Percentiles rank a stretch among this genome's conserved stretches.
These are phyloP conservation scores for Cryptococcus sp. DNA, from an alignment of 1,284 basidiomycete genomes.

Conservation along the genomic window DNA sequence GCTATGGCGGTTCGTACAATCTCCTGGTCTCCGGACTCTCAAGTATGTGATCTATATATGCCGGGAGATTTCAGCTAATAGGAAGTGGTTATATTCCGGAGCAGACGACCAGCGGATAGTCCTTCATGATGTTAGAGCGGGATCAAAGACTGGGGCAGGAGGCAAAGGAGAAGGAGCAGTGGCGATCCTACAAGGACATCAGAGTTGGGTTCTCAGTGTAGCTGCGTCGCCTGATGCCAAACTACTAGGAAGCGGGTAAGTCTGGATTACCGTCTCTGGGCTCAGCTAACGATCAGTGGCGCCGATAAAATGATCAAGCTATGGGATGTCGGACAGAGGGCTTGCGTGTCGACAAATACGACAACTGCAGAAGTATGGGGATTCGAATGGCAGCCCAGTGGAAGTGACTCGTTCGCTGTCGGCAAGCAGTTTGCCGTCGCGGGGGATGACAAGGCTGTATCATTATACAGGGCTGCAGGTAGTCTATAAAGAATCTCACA, in stretches of 20 bases:
- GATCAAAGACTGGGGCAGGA: conserved; percentile 13
- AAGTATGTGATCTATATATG: conserved; percentile 45
- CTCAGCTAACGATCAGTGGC: conserved; percentile 12
- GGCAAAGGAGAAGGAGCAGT: conserved; percentile 64
- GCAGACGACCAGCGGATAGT: conserved; percentile 84
- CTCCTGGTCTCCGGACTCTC: conserved; percentile 75
- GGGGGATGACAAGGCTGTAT: conserved; percentile 71
- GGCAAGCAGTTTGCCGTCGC: conserved; percentile 67
- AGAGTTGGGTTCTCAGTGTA: conserved; percentile 76
- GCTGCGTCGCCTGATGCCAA: conserved; percentile 74
- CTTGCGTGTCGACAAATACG: conserved; percentile 69
- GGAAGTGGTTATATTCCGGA: conserved; percentile 70
- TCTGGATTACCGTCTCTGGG: background rate
- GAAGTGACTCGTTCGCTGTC: conserved; percentile 53
- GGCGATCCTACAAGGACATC: conserved; percentile 73
- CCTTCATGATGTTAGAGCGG: conserved; percentile 68
- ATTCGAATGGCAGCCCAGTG: conserved; percentile 70
- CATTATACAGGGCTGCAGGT: conserved; percentile 55
- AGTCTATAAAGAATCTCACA: conserved; percentile 6
- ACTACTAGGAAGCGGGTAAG: conserved; percentile 72
- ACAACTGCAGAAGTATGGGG: conserved; percentile 80
- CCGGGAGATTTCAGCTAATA: background rate
- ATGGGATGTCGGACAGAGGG: conserved; percentile 75
- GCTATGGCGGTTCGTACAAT: conserved; percentile 77
- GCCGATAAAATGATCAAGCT: conserved; percentile 80